Conservation (phyloP, 2,329 filamentous ascomycete species). For the Colletotrichum sp. region DNA sequence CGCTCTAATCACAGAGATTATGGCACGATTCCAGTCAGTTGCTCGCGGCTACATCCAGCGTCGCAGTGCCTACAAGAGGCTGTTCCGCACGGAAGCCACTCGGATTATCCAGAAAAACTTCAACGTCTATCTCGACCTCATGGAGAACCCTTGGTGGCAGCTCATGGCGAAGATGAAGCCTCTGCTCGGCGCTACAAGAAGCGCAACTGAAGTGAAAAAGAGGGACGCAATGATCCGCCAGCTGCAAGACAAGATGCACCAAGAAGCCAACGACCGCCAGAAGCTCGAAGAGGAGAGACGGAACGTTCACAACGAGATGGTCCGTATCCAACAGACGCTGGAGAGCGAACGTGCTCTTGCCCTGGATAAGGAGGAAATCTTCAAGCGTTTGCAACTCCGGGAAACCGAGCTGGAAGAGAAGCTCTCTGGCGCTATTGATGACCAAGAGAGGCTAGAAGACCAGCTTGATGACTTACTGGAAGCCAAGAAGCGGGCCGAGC, state of each 20-base stretch:
- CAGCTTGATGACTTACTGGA: slow-evolving; percentile 88
- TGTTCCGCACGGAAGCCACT: slow-evolving; percentile 94
- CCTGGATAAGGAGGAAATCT: slow-evolving; percentile 98
- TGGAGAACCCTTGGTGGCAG: slow-evolving; percentile 96
- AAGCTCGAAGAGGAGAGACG: slow-evolving; percentile 90
- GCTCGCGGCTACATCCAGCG: slow-evolving; percentile 90
- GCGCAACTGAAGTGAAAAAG: slow-evolving; percentile 92
- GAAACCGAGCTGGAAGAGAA: slow-evolving; percentile 94
- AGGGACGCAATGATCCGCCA: slow-evolving; percentile 91
- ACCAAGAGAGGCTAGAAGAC: slow-evolving; percentile 92
- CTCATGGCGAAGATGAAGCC: slow-evolving; percentile 95
- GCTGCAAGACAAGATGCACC: slow-evolving; percentile 81
- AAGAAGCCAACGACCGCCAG: slow-evolving; percentile 76
- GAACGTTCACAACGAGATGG: slow-evolving; percentile 84
- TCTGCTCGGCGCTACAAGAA: slow-evolving; percentile 87
- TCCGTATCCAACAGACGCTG: slow-evolving; percentile 89
- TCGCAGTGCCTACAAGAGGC: slow-evolving; percentile 86
- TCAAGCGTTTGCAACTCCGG: slow-evolving; percentile 91
- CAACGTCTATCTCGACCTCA: slow-evolving; percentile 86
- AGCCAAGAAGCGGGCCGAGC: slow-evolving; percentile 87
- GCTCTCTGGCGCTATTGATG: slow-evolving; percentile 86
- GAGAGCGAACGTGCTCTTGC: slow-evolving; percentile 96
- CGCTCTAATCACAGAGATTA: slow-evolving; percentile 89
- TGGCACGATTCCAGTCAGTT: slow-evolving; percentile 90
- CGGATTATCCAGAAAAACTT: slow-evolving; percentile 96